phyloP scores from a whole-genome alignment of 1,284 basidiomycete species.

The Rhodotorula sp. region DNA sequence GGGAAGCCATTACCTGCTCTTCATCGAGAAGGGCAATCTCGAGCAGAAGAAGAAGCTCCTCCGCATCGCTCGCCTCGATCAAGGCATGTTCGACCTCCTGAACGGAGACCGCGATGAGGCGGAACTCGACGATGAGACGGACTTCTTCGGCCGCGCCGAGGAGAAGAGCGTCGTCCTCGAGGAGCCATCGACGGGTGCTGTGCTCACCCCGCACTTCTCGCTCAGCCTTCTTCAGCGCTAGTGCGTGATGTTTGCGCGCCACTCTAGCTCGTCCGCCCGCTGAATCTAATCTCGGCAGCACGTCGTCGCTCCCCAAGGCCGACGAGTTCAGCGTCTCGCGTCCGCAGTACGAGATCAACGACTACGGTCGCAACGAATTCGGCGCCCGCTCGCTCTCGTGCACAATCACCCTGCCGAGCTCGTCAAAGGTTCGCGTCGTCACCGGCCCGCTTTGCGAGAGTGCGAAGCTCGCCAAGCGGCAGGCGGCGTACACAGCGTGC shows the following conservation, averaged over 20 bases:
- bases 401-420: conserved; percentile 7
- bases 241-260: neutral
- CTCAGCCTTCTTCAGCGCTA: conserved; percentile 13
- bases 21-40: conserved; percentile 13
- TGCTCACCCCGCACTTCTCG: conserved; percentile 20
- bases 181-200: conserved; percentile 9
- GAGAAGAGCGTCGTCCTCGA: neutral
- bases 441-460: neutral
- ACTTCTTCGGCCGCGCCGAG: conserved; percentile 9
- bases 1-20: conserved; percentile 18
- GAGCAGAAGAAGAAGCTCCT: conserved; percentile 14
- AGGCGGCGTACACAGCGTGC: conserved; percentile 8
- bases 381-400: neutral
- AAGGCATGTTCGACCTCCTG: neutral
- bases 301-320: conserved; percentile 12
- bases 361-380: neutral
- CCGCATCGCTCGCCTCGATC: conserved; percentile 11
- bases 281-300: neutral
- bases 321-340: conserved; percentile 13
- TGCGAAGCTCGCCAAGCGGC: conserved; percentile 12
- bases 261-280: too few relatives aligned
- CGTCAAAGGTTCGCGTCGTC: conserved; percentile 9
- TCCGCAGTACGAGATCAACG: neutral
- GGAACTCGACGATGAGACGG: neutral
- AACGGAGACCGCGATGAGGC: neutral